Evolutionary conservation across 208 protist genomes (phyloP).

Genomic region (Endotrypanum monterogeii): DNA sequence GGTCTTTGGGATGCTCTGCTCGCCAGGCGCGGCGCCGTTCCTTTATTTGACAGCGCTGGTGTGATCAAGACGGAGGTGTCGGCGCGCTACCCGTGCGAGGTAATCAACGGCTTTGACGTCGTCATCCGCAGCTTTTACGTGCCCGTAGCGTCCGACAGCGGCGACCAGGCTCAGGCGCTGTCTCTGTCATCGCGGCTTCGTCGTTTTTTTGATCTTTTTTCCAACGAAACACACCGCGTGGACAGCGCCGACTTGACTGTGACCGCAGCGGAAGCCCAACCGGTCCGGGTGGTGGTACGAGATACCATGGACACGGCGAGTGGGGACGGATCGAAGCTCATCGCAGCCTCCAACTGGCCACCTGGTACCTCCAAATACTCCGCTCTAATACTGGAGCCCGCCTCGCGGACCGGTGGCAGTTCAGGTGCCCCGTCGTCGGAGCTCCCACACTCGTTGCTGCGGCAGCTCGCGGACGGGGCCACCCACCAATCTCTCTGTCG

Average conservation of each 20-base stretch:
- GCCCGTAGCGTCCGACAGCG: constrained; percentile 1
- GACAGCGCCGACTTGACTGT: neutral
- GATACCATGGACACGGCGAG: constrained; percentile 6
- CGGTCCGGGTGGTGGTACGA: constrained; percentile 22
- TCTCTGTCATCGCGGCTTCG: neutral
- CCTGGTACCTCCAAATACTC: constrained; percentile 65
- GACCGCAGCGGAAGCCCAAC: neutral
- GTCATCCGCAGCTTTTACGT: constrained; percentile 84
- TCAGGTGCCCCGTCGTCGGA: neutral
- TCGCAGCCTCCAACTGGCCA: constrained; percentile 54
- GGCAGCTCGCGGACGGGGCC: constrained; percentile 48
- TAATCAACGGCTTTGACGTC: constrained; percentile 70
- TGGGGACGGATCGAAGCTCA: neutral
- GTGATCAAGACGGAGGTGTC: constrained; percentile 58
- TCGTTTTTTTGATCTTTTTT: constrained; percentile 30
- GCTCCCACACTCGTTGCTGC: constrained; percentile 34
- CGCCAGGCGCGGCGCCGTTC: constrained; percentile 34
- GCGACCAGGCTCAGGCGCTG: neutral
- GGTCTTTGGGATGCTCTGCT: constrained; percentile 22
- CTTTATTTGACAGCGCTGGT: constrained; percentile 43
- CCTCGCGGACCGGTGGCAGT: neutral
- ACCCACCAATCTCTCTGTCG: constrained; percentile 84
- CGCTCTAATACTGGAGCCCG: constrained; percentile 71
- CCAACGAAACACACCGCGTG: constrained; percentile 30
- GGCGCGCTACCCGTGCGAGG: constrained; percentile 63